phyloP scores from a whole-genome alignment of 805 yeast species.

The Metschnikowia anglica region DNA sequence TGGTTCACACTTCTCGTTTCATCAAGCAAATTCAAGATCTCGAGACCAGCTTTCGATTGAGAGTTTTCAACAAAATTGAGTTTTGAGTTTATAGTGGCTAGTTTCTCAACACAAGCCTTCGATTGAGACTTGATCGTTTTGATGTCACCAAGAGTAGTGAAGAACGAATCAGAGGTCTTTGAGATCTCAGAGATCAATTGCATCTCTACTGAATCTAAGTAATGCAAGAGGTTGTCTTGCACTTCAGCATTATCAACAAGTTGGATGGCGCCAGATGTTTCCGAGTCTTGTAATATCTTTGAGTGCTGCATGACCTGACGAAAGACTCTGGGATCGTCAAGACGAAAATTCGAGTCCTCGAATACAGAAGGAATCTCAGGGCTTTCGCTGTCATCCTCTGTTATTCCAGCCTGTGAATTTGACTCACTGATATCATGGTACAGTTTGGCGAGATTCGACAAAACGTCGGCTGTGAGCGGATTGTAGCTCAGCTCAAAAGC shows the following conservation, averaged over 20 bases:
- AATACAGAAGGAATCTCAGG: constrained; percentile 65
- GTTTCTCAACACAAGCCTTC: constrained; percentile 46
- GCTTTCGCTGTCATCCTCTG: constrained; percentile 3
- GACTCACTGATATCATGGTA: constrained; percentile 15
- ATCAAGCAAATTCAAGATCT: constrained; percentile 48
- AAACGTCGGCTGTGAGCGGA: constrained; percentile 36
- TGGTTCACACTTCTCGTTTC: constrained; percentile 59
- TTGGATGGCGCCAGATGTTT: constrained; percentile 21
- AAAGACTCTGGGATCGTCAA: constrained; percentile 87
- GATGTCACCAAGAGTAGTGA: constrained; percentile 78
- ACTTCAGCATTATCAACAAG: constrained; percentile 54
- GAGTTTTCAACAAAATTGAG: constrained; percentile 47
- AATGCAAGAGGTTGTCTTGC: constrained; percentile 77
- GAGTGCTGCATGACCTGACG: constrained; percentile 66
- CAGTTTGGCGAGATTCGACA: constrained; percentile 31
- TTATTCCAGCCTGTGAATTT: constrained; percentile 8
- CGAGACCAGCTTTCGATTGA: constrained; percentile 51
- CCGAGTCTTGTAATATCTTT: constrained; percentile 38
- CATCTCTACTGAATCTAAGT: constrained; percentile 81
- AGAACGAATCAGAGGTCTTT: constrained; percentile 78
- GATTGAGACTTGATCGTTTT: constrained; percentile 60
- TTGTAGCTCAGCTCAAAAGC: constrained; percentile 40
- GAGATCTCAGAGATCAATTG: constrained; percentile 81
- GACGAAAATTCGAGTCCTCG: constrained; percentile 63
- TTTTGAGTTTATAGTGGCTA: constrained; percentile 46